Evolutionary conservation across 345 rosid genomes (phyloP), one percentile per base, ranked within the genome.

Genomic region (Eucalyptus pauciflora): DNA sequence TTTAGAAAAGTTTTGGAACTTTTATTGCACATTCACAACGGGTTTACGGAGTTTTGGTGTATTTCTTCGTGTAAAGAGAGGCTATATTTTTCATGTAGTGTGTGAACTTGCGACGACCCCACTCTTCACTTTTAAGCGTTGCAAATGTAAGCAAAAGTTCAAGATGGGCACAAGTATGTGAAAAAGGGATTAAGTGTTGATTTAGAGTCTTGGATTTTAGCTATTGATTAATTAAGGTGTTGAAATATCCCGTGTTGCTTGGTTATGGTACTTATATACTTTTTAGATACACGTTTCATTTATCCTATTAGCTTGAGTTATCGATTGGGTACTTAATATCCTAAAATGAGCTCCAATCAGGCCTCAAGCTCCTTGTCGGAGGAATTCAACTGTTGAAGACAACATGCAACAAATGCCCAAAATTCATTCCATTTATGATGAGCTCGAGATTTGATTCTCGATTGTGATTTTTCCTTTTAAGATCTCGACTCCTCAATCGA

Each of bases 161-260:
- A 4, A 67, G 37, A 20, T 7, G 20, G 14, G 69, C 9, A 0
- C 16, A 4, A 13, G 71, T 62, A 3, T 29, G 18, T 62, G 18
- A 13, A 62, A 29, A 62, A 7, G 8, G 9, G 41, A 12, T 0
- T n/a, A 31, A 67, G 41, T 15, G 79, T 31, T 8, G 22, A 67
- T 7, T 31, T 31, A 0, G 2, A 67, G 41, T 67, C 41, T 0
- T 15, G 15, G 18, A 17, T 67, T 31, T 67, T 2, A 13, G 37
- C 11, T 67, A 4, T 31, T 31, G 33, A 12, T 31, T 16, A 67
- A 31, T 67, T 31, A 33, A 67, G 10, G 79, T 67, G 1, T 31
- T 67, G 9, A 15, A n/a, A 15, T 14, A 64, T 67, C 10, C 10
- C 41, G 8, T 0, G 3, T 64, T 4, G 3, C 37, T 64, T 29